phyloP scores from a whole-genome alignment of 768 basidiomycete species.

The Leccinum broughii region DNA sequence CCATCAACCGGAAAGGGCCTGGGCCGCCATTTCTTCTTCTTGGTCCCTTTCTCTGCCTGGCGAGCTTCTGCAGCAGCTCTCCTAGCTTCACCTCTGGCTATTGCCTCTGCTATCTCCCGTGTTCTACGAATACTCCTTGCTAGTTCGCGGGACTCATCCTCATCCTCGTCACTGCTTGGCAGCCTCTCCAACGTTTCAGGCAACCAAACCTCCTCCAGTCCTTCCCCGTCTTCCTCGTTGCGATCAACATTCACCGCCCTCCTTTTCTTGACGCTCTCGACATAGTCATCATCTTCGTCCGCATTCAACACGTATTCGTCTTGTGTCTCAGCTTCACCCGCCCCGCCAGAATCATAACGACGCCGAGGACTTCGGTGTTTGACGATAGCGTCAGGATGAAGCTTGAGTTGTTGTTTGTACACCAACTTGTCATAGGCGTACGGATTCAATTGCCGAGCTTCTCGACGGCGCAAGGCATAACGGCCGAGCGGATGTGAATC shows the following conservation, averaged over 20 bases:
- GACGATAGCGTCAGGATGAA: slow-evolving; percentile 69
- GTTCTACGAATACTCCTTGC: slow-evolving; percentile 36
- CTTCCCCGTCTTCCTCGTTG: not conserved
- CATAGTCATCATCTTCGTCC: slow-evolving; percentile 31
- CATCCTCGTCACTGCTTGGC: slow-evolving; percentile 46
- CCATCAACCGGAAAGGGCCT: slow-evolving; percentile 30
- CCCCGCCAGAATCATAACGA: slow-evolving; percentile 26
- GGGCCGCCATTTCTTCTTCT: slow-evolving; percentile 18
- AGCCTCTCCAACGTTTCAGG: slow-evolving; percentile 40
- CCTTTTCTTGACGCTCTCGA: slow-evolving; percentile 17
- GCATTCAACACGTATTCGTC: slow-evolving; percentile 31
- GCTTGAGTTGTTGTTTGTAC: slow-evolving; percentile 53
- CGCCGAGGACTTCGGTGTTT: slow-evolving; percentile 42
- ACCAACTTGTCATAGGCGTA: slow-evolving; percentile 54
- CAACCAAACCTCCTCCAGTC: slow-evolving; percentile 23
- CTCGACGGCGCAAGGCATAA: slow-evolving; percentile 58
- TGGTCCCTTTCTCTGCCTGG: slow-evolving; percentile 12
- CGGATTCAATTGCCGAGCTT: slow-evolving; percentile 58
- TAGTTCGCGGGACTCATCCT: slow-evolving; percentile 33
- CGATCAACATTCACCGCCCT: slow-evolving; percentile 4
- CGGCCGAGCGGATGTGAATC: slow-evolving; percentile 31
- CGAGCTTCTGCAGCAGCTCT: slow-evolving; percentile 18
- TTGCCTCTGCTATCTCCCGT: slow-evolving; percentile 25
- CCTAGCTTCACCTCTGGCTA: slow-evolving; percentile 19
- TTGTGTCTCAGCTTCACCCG: slow-evolving; percentile 32